These are phyloP conservation scores for Penicillium glabrum DNA, from an alignment of 2,329 filamentous ascomycete genomes.

Conservation along the genomic window DNA sequence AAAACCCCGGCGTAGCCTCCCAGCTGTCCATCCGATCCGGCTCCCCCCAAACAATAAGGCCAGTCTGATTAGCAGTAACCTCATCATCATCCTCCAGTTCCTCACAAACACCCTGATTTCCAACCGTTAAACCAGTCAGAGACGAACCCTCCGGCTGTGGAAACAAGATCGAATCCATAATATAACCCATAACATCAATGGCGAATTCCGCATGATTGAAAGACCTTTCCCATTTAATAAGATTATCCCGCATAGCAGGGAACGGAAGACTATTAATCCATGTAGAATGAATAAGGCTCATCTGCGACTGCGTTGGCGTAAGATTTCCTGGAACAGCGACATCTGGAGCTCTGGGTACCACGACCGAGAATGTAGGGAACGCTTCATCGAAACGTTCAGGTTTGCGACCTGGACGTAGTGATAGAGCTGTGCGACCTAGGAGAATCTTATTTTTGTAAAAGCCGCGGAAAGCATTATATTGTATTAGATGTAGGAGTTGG, in stretches of 20 bases:
- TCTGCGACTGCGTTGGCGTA: slow-evolving; percentile 15
- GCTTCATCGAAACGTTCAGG: not conserved
- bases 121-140: not conserved
- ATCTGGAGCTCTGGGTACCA: slow-evolving; percentile 1
- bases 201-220: slow-evolving; percentile 15
- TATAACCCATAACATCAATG: slow-evolving; percentile 10
- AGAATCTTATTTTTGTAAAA: slow-evolving; percentile 20
- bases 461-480: slow-evolving; percentile 28
- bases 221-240: slow-evolving; percentile 12
- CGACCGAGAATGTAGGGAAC: slow-evolving; percentile 3
- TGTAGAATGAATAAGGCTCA: slow-evolving; percentile 10
- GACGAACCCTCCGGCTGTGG: not conserved
- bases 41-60: slow-evolving; percentile 19
- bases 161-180: not conserved
- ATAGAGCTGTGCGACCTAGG: slow-evolving; percentile 10
- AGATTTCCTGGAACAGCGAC: slow-evolving; percentile 10
- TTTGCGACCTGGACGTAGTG: not conserved
- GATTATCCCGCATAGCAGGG: slow-evolving; percentile 17
- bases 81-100: slow-evolving; percentile 11
- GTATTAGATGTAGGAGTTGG: slow-evolving; percentile 26
- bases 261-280: slow-evolving; percentile 23
- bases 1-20: slow-evolving; percentile 20
- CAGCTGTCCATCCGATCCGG: slow-evolving; percentile 12
- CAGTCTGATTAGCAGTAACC: slow-evolving; percentile 9
- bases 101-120: not conserved